Conservation (phyloP, 2,329 filamentous ascomycete genomes). For the Fusarium kyushuense region DNA sequence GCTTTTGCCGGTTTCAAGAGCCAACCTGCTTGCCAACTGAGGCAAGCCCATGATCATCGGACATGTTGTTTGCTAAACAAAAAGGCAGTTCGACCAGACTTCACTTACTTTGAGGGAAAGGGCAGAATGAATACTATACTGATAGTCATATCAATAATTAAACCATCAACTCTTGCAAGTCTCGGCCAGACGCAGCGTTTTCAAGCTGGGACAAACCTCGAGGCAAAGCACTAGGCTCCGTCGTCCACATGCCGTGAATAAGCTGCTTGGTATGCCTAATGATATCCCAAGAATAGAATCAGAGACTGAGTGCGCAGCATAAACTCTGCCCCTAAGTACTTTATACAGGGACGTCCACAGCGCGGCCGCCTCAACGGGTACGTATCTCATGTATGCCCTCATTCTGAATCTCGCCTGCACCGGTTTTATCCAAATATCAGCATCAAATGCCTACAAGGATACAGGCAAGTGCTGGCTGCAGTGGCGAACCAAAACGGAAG, state of each 20-base stretch:
- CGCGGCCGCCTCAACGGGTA: slow-evolving; percentile 20
- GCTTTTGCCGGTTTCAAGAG: neutral
- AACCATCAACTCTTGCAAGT: neutral
- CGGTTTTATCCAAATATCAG: neutral
- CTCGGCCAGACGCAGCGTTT: neutral
- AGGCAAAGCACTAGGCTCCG: neutral
- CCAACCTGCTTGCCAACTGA: neutral
- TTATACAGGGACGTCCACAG: neutral
- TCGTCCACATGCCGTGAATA: neutral
- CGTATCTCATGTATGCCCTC: neutral
- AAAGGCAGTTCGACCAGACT: neutral
- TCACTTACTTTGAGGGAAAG: neutral
- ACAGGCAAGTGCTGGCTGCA: slow-evolving; percentile 2
- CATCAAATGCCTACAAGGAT: slow-evolving; percentile 18
- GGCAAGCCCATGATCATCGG: neutral
- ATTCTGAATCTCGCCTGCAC: neutral
- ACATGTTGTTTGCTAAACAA: neutral
- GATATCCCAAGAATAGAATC: slow-evolving; percentile 3
- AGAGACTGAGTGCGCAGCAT: neutral
- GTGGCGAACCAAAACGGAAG: slow-evolving; percentile 34
- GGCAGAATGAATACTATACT: neutral
- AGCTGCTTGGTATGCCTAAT: neutral
- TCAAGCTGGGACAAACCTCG: neutral
- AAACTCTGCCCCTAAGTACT: neutral
- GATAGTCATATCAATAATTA: neutral